Percentiles rank a stretch among this genome's conserved stretches.
Conservation (phyloP, 2,329 filamentous ascomycete species). For the Pseudopyrenochaeta lycopersici region DNA sequence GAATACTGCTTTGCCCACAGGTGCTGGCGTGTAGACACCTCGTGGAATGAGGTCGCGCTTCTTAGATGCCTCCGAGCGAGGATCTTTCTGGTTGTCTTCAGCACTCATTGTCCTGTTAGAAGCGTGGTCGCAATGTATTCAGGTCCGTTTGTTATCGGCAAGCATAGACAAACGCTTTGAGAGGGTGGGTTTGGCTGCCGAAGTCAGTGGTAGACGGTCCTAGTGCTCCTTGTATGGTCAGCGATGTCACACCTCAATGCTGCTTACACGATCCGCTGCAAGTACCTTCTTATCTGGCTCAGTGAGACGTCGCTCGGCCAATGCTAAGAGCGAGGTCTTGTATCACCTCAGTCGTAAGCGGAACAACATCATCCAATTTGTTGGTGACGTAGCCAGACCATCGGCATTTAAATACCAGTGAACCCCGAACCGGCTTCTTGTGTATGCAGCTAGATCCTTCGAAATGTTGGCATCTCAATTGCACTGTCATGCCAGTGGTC, state of each 20-base stretch:
- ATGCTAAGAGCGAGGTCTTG: too few relatives aligned
- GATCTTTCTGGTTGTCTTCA: constrained; percentile 28
- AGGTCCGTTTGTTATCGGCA: neutral
- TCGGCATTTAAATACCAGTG: neutral
- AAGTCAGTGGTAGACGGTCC: too few relatives aligned
- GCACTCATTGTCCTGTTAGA: constrained; percentile 7
- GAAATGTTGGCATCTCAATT: neutral
- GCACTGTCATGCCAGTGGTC: neutral
- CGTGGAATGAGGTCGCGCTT: constrained; percentile 50
- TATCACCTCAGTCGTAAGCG: too few relatives aligned
- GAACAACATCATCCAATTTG: too few relatives aligned
- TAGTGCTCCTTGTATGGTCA: too few relatives aligned
- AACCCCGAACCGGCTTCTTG: neutral
- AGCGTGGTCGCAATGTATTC: neutral
- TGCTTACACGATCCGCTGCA: too few relatives aligned
- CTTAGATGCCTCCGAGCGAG: constrained; percentile 40
- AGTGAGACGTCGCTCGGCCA: too few relatives aligned
- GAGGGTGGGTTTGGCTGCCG: too few relatives aligned
- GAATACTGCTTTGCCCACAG: constrained; percentile 53
- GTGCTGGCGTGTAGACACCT: constrained; percentile 52
- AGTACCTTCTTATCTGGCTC: too few relatives aligned
- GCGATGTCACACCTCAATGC: too few relatives aligned
- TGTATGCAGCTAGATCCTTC: neutral
- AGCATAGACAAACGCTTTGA: too few relatives aligned
- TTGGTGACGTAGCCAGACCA: neutral